phyloP scores from a whole-genome alignment of 129 eudicot genomes.

The Erigeron canadensis region DNA sequence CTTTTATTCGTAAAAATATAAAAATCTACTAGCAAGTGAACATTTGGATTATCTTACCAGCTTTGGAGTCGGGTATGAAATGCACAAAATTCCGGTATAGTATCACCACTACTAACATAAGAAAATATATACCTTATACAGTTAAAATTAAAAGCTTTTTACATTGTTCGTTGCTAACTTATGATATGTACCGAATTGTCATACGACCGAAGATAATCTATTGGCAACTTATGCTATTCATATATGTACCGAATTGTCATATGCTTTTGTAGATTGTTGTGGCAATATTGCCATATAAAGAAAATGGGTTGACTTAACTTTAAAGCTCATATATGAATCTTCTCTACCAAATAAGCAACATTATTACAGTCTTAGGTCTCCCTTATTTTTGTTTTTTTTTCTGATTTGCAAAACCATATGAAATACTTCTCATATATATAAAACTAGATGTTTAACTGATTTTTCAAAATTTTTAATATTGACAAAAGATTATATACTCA shows the following conservation, averaged over 20 bases:
- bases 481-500: no score
- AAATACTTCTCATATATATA: no score
- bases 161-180: no score
- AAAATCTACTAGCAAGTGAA: not conserved
- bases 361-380: constrained; percentile 16
- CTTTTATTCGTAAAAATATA: not conserved
- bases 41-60: not conserved
- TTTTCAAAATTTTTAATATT: no score
- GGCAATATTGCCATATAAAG: not conserved
- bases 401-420: not conserved
- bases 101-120: no score
- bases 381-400: not conserved
- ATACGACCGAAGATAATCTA: no score
- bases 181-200: no score
- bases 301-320: constrained; percentile 32
- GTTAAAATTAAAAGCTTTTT: no score
- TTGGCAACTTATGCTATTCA: not conserved
- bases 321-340: constrained; percentile 22
- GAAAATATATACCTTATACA: no score
- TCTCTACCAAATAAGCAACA: constrained; percentile 25
- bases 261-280: not conserved
- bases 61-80: not conserved
- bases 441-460: no score
- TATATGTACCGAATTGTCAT: not conserved
- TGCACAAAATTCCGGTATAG: not conserved